phyloP scores from a whole-genome alignment of 2,329 filamentous ascomycete genomes.

The Dothideomycetes sp. region DNA sequence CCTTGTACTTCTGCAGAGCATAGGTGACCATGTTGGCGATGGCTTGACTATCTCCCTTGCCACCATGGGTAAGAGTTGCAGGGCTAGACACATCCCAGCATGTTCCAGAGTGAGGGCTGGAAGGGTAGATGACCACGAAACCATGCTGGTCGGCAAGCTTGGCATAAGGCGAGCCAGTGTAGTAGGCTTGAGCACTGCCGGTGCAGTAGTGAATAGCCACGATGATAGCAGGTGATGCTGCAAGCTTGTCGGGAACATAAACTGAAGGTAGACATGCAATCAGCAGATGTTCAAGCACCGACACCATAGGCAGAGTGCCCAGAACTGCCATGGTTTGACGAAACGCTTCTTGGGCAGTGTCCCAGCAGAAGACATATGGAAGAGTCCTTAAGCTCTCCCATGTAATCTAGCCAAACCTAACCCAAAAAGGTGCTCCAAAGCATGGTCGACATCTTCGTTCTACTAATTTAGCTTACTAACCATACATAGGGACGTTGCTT shows the following conservation, averaged over 20 bases:
- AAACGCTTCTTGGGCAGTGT: too few species aligned
- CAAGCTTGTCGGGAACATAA: slow-evolving; percentile 17
- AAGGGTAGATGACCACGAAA: slow-evolving; percentile 52
- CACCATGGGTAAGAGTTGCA: slow-evolving; percentile 45
- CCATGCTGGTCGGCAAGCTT: slow-evolving; percentile 41
- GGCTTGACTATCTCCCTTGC: slow-evolving; percentile 47
- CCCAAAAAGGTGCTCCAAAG: too few species aligned
- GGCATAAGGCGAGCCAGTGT: slow-evolving; percentile 41
- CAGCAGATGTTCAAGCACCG: too few species aligned
- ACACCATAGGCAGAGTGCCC: too few species aligned
- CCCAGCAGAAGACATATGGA: too few species aligned
- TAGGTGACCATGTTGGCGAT: slow-evolving; percentile 54
- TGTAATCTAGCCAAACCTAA: too few species aligned
- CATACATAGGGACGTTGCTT: too few species aligned
- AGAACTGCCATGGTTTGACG: too few species aligned
- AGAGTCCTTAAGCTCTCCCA: too few species aligned
- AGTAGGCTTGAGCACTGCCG: slow-evolving; percentile 44
- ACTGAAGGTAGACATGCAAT: too few species aligned
- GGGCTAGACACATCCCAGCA: slow-evolving; percentile 54
- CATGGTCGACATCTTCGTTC: too few species aligned
- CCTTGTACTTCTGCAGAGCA: slow-evolving; percentile 43
- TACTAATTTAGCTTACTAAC: too few species aligned
- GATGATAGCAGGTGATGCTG: slow-evolving; percentile 17
- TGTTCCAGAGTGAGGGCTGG: slow-evolving; percentile 41
- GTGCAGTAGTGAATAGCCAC: slow-evolving; percentile 44